Evolutionary conservation across 257 asterid genomes (phyloP), one percentile per base, ranked within the genome.

Genomic region (Cordia subcordata): DNA sequence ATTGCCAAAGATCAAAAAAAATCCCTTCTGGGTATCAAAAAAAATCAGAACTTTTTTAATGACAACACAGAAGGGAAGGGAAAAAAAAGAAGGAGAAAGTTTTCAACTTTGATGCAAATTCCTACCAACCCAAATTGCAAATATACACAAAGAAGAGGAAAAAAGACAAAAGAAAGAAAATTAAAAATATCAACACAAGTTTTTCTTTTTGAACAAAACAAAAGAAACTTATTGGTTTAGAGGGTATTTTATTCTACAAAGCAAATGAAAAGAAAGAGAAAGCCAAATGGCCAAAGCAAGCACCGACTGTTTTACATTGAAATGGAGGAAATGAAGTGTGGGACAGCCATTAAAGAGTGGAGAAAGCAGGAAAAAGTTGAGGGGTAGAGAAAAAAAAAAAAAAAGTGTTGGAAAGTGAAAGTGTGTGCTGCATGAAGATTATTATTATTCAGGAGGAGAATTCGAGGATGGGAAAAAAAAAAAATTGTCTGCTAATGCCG

Each of bases 271-370:
- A 65, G 76, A 72, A 77, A 71, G 63, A 71, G 85, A 53, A 56
- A 62, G 65, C 47, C 63, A 64, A 62, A 70, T 47, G 40, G 49
- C 63, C 58, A 71, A 63, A 75, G 67, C 80, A 81, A 55, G 85
- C 74, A 70, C 81, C 84, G 81, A 82, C 74, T n/a, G n/a, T n/a
- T n/a, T n/a, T n/a, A 66, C 64, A 69, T 64, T 66, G 42, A 79
- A 69, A 72, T 51, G 77, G 70, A 69, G 74, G 77, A 76, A 65
- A 68, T 72, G 63, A 62, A 78, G 67, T 49, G 88, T 77, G 94
- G 95, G 83, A 74, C 94, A 82, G 86, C 92, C 86, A 77, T 81
- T 77, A 74, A 87, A 76, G 85, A 73, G 70, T 50, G 76, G 14
- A 35, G 53, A 42, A 54, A 59, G 64, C 33, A 44, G 58, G 61